A percentile compares a stretch with the other conserved stretches of the same genome.
Evolutionary conservation across 2,329 filamentous ascomycete genomes (phyloP).

Genomic region (Alternaria burnsii): DNA sequence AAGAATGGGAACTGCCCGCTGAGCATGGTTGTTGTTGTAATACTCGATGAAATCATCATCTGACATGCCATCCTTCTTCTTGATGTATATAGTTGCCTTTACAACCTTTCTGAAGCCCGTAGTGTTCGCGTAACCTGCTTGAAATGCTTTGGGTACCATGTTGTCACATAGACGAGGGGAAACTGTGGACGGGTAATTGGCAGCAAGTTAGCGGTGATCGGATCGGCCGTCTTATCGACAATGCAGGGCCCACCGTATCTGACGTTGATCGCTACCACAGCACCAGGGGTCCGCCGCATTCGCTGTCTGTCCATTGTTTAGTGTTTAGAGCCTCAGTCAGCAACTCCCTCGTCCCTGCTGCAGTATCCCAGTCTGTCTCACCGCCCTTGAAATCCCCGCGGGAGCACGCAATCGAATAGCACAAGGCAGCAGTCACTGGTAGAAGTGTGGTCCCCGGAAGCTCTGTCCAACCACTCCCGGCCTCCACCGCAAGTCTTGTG

Average conservation of each 20-base stretch:
- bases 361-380: slow-evolving; percentile 25
- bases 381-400: slow-evolving; percentile 20
- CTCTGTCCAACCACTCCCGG: slow-evolving; percentile 7
- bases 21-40: slow-evolving; percentile 57
- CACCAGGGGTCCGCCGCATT: slow-evolving; percentile 15
- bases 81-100: slow-evolving; percentile 57
- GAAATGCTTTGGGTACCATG: slow-evolving; percentile 56
- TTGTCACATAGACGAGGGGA: slow-evolving; percentile 27
- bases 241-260: slow-evolving; percentile 14
- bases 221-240: slow-evolving; percentile 8
- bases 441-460: slow-evolving; percentile 9
- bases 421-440: slow-evolving; percentile 9
- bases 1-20: slow-evolving; percentile 55
- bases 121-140: slow-evolving; percentile 56
- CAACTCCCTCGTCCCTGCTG: slow-evolving; percentile 10
- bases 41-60: slow-evolving; percentile 57
- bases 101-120: slow-evolving; percentile 58
- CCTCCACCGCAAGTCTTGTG: slow-evolving; percentile 35
- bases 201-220: slow-evolving; percentile 8
- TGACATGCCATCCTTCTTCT: slow-evolving; percentile 57
- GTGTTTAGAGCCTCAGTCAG: slow-evolving; percentile 11
- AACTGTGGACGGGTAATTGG: slow-evolving; percentile 10
- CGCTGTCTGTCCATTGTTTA: slow-evolving; percentile 8
- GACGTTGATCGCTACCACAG: slow-evolving; percentile 19
- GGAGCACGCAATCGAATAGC: slow-evolving; percentile 6